phyloP scores from a whole-genome alignment of 2,329 filamentous ascomycete species.

The Stachybotrys chartarum region DNA sequence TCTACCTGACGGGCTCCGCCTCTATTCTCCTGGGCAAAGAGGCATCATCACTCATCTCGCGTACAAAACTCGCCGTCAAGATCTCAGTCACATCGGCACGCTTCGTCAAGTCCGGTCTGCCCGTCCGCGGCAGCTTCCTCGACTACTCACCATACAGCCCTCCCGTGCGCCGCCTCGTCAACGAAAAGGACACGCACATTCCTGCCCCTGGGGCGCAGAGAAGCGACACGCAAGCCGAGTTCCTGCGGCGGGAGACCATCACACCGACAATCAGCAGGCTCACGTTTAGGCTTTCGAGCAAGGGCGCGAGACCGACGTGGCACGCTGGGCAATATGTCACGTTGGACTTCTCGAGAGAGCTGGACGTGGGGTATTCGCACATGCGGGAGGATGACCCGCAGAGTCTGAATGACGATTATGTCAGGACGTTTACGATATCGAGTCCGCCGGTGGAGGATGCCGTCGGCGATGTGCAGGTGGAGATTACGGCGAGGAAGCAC shows the following conservation, averaged over 20 bases:
- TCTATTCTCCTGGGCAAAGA: slow-evolving; percentile 58
- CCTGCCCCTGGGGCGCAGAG: neutral
- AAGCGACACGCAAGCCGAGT: slow-evolving; percentile 35
- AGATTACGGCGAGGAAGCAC: slow-evolving; percentile 65
- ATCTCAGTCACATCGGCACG: slow-evolving; percentile 54
- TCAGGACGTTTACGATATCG: slow-evolving; percentile 78
- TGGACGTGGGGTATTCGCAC: slow-evolving; percentile 70
- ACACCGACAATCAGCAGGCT: slow-evolving; percentile 64
- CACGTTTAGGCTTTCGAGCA: slow-evolving; percentile 31
- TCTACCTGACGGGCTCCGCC: slow-evolving; percentile 67
- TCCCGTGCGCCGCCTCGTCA: slow-evolving; percentile 54
- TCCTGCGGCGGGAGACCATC: slow-evolving; percentile 52
- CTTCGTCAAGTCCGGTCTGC: slow-evolving; percentile 57
- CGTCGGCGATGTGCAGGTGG: slow-evolving; percentile 40
- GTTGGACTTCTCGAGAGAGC: slow-evolving; percentile 61
- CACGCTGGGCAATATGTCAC: slow-evolving; percentile 70
- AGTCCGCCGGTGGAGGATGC: slow-evolving; percentile 35
- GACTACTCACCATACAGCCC: slow-evolving; percentile 76
- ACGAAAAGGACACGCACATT: slow-evolving; percentile 37
- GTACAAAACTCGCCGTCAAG: slow-evolving; percentile 65
- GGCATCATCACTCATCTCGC: slow-evolving; percentile 56
- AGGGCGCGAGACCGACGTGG: slow-evolving; percentile 35
- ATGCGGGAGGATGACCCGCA: slow-evolving; percentile 77
- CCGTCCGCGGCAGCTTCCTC: slow-evolving; percentile 55
- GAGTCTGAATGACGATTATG: slow-evolving; percentile 76